phyloP scores from a whole-genome alignment of 768 basidiomycete species.

The Tricholoma terreum region DNA sequence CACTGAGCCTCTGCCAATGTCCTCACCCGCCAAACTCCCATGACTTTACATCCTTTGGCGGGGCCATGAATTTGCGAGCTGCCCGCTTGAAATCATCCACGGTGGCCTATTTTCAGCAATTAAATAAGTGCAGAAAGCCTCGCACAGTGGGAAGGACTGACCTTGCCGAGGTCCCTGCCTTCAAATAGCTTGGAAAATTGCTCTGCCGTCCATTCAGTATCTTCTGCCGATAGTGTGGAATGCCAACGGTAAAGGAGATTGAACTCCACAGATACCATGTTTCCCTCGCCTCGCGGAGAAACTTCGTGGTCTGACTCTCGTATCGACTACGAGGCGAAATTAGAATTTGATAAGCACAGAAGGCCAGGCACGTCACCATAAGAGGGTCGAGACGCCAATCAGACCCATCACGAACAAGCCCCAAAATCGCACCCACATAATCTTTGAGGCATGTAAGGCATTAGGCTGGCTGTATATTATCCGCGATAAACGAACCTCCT shows the following conservation, averaged over 20 bases:
- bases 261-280: constrained; percentile 76
- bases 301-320: constrained; percentile 51
- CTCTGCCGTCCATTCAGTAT: constrained; percentile 52
- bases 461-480: neutral
- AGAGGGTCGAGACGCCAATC: constrained; percentile 71
- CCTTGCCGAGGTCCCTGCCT: constrained; percentile 37
- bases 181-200: constrained; percentile 45
- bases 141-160: constrained; percentile 16
- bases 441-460: constrained; percentile 31
- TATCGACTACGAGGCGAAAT: constrained; percentile 36
- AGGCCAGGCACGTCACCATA: constrained; percentile 34
- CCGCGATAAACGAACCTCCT: constrained; percentile 32
- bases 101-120: constrained; percentile 24
- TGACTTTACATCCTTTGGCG: constrained; percentile 34
- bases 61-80: constrained; percentile 27
- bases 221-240: constrained; percentile 51
- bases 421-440: constrained; percentile 74
- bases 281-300: constrained; percentile 66
- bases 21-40: constrained; percentile 58
- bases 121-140: neutral
- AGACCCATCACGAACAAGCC: constrained; percentile 59
- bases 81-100: constrained; percentile 36
- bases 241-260: constrained; percentile 68
- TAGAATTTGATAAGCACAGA: neutral
- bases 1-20: neutral